Base-by-base conservation (phyloP, 2,329 filamentous ascomycete species). In the Capronia americana region DNA sequence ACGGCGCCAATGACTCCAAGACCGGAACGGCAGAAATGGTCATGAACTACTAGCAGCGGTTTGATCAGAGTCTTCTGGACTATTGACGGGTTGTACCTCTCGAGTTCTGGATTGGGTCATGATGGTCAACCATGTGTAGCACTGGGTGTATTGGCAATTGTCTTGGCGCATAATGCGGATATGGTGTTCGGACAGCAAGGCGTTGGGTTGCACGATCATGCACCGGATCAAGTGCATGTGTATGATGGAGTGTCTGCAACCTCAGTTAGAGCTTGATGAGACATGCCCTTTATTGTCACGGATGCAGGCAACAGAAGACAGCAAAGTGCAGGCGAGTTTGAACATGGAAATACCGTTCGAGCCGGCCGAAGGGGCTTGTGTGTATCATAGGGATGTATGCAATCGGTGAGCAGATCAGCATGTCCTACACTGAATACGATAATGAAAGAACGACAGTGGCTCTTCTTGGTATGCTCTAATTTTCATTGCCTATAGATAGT, bases 1-100 rank as follows among this genome's bases (percentile, higher is more conserved):
- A 80, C 51, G 73, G 73, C 4, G 57, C 73, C 7, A 70, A 61
- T 55, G 66, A 69, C 50, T 34, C 63, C 23, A 70, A 70, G 41
- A 58, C 59, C 26, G 67, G 70, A n/a, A 51, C 63, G 12, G 69
- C 48, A 23, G 69, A 66, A n/a, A 68, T 73, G 69, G 70, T 73
- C 10, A 73, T 73, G 71, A 70, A 73, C 46, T 73, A 73, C 24
- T 73, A 61, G 66, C 10, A 24, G 28, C 59, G 54, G 23, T 26
- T 51, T 17, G 38, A 12, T 17, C 5, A 7, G 17, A 20, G 6
- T 10, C 17, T 12, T 44, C 1, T 20, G 11, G 17, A n/a, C 14
- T 44, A n/a, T 44, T 44, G 38, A 44, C 5, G 17, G 38, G 14
- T 44, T 12, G 38, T 44, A 44, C 17, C 20, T n/a, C 17, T 44